Evolutionary conservation across 257 asterid genomes (phyloP).

Genomic region (Marsdenia floribunda): DNA sequence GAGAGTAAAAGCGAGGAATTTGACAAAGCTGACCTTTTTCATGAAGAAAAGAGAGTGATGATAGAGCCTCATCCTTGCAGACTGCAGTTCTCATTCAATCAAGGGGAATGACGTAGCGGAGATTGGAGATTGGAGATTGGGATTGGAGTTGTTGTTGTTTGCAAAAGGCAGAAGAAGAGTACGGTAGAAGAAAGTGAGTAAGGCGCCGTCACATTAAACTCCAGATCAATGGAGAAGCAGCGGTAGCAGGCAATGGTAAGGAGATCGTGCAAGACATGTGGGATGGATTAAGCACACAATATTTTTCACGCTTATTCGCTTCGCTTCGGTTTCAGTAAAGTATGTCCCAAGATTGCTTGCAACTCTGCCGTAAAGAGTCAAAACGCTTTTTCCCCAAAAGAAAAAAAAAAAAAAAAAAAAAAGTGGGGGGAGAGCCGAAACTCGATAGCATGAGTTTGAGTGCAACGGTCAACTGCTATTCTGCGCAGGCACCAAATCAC

Average conservation of each 20-base stretch:
- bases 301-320: conserved; percentile 6
- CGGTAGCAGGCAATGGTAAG: not conserved
- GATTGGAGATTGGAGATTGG: no score
- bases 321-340: not conserved
- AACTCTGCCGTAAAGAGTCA: not conserved
- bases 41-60: conserved; percentile 21
- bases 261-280: conserved; percentile 10
- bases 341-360: conserved; percentile 5
- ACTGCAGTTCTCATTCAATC: conserved; percentile 3
- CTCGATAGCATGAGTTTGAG: not conserved
- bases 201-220: not conserved
- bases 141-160: not conserved
- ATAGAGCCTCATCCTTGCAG: conserved; percentile 33
- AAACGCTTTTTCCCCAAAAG: not conserved
- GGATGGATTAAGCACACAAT: conserved; percentile 2
- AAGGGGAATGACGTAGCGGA: conserved; percentile 2
- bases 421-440: not conserved
- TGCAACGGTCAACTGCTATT: not conserved
- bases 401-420: no score
- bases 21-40: conserved; percentile 42
- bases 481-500: no score
- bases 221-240: not conserved
- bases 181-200: conserved; percentile 8
- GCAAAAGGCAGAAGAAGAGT: conserved; percentile 6
- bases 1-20: conserved; percentile 14